Conservation (phyloP, 371 early-diverging fungal genomes). For the Mortierella sp. region DNA sequence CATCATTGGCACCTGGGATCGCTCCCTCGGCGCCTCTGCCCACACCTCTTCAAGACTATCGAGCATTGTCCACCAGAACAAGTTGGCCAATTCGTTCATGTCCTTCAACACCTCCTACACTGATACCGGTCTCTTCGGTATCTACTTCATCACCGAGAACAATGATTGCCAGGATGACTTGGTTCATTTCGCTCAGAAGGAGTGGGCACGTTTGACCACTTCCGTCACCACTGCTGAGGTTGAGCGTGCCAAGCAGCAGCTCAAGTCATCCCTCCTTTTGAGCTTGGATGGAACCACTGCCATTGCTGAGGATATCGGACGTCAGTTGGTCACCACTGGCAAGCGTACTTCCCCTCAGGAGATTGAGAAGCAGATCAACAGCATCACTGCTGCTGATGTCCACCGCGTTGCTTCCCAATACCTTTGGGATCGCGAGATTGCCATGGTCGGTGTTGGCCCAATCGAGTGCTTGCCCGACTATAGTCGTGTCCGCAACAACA, state of each 20-base stretch:
- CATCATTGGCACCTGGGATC: slow-evolving; percentile 97
- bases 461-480: slow-evolving; percentile 72
- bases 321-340: slow-evolving; percentile 94
- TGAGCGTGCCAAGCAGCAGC: slow-evolving; percentile 97
- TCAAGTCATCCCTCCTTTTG: slow-evolving; percentile 93
- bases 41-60: slow-evolving; percentile 91
- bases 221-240: slow-evolving; percentile 94
- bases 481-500: slow-evolving; percentile 74
- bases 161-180: slow-evolving; percentile 86
- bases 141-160: slow-evolving; percentile 92
- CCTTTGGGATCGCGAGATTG: slow-evolving; percentile 91
- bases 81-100: slow-evolving; percentile 97
- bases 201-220: slow-evolving; percentile 92
- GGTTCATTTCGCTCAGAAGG: slow-evolving; percentile 86
- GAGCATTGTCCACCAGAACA: slow-evolving; percentile 81
- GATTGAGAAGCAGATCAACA: slow-evolving; percentile 84
- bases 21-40: slow-evolving; percentile 87
- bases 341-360: slow-evolving; percentile 88
- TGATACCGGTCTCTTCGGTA: slow-evolving; percentile 98
- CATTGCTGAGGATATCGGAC: slow-evolving; percentile 97
- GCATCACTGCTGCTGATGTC: slow-evolving; percentile 87
- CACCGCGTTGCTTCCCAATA: slow-evolving; percentile 90
- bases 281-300: slow-evolving; percentile 94
- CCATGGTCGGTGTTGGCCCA: slow-evolving; percentile 94
- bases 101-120: slow-evolving; percentile 98